Base-by-base conservation (phyloP, 139 green algal species). In the Auxenochlorella pyrenoidosa region DNA sequence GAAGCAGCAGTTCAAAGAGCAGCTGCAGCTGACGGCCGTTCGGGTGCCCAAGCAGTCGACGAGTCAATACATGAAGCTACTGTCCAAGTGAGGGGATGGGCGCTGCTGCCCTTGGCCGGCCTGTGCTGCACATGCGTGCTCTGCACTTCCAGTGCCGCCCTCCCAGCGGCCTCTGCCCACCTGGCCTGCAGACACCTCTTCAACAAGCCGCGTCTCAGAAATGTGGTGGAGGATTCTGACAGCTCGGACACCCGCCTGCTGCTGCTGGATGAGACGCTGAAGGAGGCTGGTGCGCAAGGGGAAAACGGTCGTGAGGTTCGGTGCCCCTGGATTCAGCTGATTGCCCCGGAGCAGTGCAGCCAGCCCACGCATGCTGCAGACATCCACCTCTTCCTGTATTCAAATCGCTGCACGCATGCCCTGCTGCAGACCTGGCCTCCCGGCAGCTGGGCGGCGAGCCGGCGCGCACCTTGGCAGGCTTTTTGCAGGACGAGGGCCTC, bases 201-300 rank as follows among this genome's bases (percentile, higher is more conserved):
- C 63, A 93, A 97, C 79, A 91, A 89, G 32, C 94, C 95, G 0
- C 91, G 93, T 18, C 84, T 95, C 59, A 88, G 90, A 6, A 96
- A 93, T 84, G 89, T 97, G 24, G 85, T 95, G 18, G 59, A 90
- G 12, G 91, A 96, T 54, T 82, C 72, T 5, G 63, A 44, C 5
- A 38, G 82, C n/a, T 32, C 71, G 5, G 88, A 93, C 28, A 86
- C 77, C 34, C 91, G 92, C 16, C 91, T 98, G 41, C 89, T 98
- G 72, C 91, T 98, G 44, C 89, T 98, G 36, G 87, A 91, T 12
- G 92, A 96, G 60, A 38, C 43, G 5, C 34, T 93, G 2, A 73
- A 70, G 4, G 75, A 83, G 3, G 24, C 60, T 58, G 89, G 89
- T 93, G 60, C 36, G 44, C 26, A 22, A 18, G 6, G 32, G 18